Percentiles rank a stretch among this genome's conserved stretches.
phyloP scores from a whole-genome alignment of 805 yeast species.

The Jamesozyma hellenica region DNA sequence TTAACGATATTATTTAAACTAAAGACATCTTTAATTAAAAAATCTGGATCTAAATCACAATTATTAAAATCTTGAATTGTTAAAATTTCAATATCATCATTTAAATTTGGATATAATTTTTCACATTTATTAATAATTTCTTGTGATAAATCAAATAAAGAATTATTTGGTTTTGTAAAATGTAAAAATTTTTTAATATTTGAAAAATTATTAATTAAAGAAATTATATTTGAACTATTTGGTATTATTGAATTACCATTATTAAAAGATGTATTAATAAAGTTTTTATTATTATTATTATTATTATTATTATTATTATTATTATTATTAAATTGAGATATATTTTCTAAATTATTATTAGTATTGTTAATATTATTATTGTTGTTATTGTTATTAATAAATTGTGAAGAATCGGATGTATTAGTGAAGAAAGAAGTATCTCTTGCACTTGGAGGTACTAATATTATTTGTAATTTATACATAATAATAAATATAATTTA shows the following conservation, averaged over 20 bases:
- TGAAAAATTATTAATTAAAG: slow-evolving; percentile 9
- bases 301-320: no score
- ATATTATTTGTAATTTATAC: slow-evolving; percentile 37
- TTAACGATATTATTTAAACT: slow-evolving; percentile 38
- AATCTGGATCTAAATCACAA: slow-evolving; percentile 78
- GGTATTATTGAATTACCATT: no score
- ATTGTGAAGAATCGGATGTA: no score
- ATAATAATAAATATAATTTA: no score
- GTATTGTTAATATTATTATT: no score
- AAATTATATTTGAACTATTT: slow-evolving; percentile 9
- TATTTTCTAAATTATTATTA: slow-evolving; percentile 10
- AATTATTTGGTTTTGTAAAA: slow-evolving; percentile 41
- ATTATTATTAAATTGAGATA: slow-evolving; percentile 4
- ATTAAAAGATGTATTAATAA: no score
- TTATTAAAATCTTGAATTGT: slow-evolving; percentile 55
- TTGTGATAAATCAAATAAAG: slow-evolving; percentile 39
- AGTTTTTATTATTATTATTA: no score
- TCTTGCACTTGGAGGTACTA: slow-evolving; percentile 34
- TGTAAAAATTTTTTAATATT: slow-evolving; percentile 49
- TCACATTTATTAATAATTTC: slow-evolving; percentile 48
- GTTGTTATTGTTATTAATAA: no score
- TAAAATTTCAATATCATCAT: slow-evolving; percentile 43
- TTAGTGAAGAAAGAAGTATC: slow-evolving; percentile 12
- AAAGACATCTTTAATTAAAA: slow-evolving; percentile 54
- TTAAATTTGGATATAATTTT: slow-evolving; percentile 53